A percentile compares a stretch with the other conserved stretches of the same genome.
Conservation (phyloP, 768 basidiomycete genomes). For the Kwoniella bestiolae region DNA sequence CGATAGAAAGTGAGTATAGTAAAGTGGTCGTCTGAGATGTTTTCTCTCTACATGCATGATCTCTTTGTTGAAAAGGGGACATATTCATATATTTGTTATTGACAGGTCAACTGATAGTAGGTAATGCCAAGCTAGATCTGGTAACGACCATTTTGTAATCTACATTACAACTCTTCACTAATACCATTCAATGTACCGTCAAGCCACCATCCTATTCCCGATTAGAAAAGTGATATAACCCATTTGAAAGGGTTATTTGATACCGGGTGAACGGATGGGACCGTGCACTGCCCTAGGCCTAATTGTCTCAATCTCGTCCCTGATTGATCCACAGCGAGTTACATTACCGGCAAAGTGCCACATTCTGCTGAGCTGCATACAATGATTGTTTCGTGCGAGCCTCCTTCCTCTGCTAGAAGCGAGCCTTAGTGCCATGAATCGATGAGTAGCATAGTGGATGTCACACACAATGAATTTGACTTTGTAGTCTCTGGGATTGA, state of each 20-base stretch:
- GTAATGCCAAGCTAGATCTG: not conserved
- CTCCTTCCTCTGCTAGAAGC: no score
- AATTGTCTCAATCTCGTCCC: not conserved
- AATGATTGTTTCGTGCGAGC: no score
- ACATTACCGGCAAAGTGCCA: not conserved
- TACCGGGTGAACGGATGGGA: not conserved
- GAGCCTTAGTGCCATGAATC: no score
- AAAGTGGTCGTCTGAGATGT: not conserved
- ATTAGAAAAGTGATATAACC: constrained; percentile 14
- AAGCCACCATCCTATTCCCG: constrained; percentile 12
- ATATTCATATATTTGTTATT: not conserved
- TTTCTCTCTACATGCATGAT: not conserved
- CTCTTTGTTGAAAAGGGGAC: not conserved
- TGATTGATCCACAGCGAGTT: not conserved
- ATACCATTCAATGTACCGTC: not conserved
- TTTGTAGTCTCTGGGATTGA: no score
- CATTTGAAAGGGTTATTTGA: not conserved
- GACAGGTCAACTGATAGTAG: not conserved
- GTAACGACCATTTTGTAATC: not conserved
- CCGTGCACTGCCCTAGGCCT: not conserved
- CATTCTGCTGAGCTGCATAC: no score
- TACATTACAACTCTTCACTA: not conserved
- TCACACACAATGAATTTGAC: no score
- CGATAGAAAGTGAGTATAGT: not conserved
- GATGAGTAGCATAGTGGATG: no score